phyloP scores from a whole-genome alignment of 805 yeast species.

The Candida arabinofermentans region DNA sequence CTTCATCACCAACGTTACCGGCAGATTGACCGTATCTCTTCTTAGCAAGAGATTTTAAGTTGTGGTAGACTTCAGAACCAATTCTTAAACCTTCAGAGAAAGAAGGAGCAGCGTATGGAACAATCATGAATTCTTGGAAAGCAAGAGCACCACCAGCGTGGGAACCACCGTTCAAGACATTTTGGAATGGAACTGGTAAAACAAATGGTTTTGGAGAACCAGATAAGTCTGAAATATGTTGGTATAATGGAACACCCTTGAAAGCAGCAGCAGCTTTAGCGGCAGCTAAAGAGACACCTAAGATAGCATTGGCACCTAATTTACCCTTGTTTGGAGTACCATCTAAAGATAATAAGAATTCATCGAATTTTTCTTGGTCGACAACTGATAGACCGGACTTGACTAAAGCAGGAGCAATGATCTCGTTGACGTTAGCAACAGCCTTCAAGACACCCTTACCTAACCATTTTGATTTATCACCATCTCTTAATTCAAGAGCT shows the following conservation, averaged over 20 bases:
- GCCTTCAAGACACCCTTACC: conserved; percentile 99
- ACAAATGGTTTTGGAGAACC: conserved; percentile 80
- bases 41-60: conserved; percentile 88
- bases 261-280: conserved; percentile 99
- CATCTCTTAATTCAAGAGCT: conserved; percentile 98
- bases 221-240: conserved; percentile 80
- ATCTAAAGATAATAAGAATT: conserved; percentile 80
- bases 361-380: conserved; percentile 84
- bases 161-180: conserved; percentile 98
- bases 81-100: conserved; percentile 96
- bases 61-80: conserved; percentile 98
- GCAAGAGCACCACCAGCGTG: conserved; percentile 99
- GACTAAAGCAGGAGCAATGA: conserved; percentile 91
- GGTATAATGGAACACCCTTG: conserved; percentile 89
- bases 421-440: conserved; percentile 89
- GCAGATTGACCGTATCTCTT: conserved; percentile 96
- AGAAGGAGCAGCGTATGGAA: conserved; percentile 84
- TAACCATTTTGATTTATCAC: conserved; percentile 94
- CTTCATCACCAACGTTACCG: conserved; percentile 99
- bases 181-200: conserved; percentile 98
- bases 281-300: conserved; percentile 96
- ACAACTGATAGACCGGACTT: conserved; percentile 77
- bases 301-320: conserved; percentile 97
- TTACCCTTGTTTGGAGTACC: conserved; percentile 97
- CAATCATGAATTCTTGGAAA: conserved; percentile 99